phyloP scores from a whole-genome alignment of 2,329 filamentous ascomycete genomes.

The Lecanoromycetidae sp. region DNA sequence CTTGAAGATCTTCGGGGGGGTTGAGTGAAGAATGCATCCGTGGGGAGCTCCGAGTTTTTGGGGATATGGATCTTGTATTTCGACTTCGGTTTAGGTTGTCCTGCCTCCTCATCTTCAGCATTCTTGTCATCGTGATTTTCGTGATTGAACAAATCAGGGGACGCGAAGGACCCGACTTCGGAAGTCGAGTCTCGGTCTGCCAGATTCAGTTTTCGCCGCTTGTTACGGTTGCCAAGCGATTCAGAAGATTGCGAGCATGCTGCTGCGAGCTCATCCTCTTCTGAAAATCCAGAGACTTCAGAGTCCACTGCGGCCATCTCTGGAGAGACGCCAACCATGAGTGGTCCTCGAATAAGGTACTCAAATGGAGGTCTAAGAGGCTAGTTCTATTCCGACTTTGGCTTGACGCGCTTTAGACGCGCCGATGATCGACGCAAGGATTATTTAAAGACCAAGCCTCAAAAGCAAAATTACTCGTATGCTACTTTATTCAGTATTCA shows the following conservation, averaged over 20 bases:
- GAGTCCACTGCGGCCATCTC: background rate
- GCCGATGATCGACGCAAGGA: background rate
- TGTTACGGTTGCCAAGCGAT: background rate
- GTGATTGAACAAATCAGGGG: background rate
- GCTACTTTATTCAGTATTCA: no score
- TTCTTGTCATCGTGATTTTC: background rate
- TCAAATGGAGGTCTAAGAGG: no score
- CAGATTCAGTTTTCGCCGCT: background rate
- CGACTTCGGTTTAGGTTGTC: slow-evolving; percentile 19
- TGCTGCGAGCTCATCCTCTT: background rate
- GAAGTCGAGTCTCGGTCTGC: background rate
- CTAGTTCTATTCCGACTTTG: no score
- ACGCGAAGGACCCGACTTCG: background rate
- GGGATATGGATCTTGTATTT: slow-evolving; percentile 33
- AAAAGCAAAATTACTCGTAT: no score
- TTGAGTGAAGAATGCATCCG: slow-evolving; percentile 37
- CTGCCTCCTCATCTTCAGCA: background rate
- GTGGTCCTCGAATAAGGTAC: no score
- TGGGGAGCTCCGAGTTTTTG: slow-evolving; percentile 28
- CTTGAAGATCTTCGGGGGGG: slow-evolving; percentile 38
- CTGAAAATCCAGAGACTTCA: background rate
- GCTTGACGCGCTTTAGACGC: background rate
- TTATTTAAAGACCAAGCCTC: no score
- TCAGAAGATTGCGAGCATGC: background rate
- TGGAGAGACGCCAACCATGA: no score